Evolutionary conservation across 495 filamentous ascomycete genomes (phyloP), one percentile per base, ranked within the genome.

Genomic region (Penicillium verhagenii): DNA sequence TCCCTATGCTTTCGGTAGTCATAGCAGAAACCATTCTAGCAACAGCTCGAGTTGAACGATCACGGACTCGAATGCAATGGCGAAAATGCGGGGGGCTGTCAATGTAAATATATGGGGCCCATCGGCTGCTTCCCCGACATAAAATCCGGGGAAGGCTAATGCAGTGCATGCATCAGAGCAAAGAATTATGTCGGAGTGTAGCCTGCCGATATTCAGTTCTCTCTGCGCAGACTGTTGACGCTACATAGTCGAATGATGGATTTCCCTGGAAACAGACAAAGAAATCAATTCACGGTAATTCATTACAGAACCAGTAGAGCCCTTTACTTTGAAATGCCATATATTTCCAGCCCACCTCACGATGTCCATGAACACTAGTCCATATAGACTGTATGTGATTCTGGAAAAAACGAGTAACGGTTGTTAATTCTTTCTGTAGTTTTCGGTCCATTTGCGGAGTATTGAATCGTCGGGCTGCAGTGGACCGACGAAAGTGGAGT

Each of bases 401-500:
- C n/a, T n/a, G n/a, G n/a, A n/a, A 10, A 0, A 10, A 31, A 11
- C 2, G 7, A 10, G 13, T 11, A 31, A 10, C 28, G 9, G 28
- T 11, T 8, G 9, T 31, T 31, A 11, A 10, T 1, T 9, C 13
- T 31, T 31, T 31, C 28, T 8, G 7, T n/a, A n/a, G 13, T 4
- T 14, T 13, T 4, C 11, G 10, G 1, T 14, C 3, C 33, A 31
- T 5, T 8, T 31, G 13, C 8, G 2, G 33, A 35, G 0, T 16
- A 0, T 2, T 11, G 1, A 42, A 43, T 20, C 19, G 46, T 21
- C 46, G 46, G 46, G 26, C 26, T 23, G 9, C 46, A 33, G 46
- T 48, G 46, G 5, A 48, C 46, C 46, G 46, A 33, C 13, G 16
- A 33, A 48, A 48, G 46, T 21, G 46, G 46, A 33, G 42, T 16